Evolutionary conservation across 768 basidiomycete genomes (phyloP).

Genomic region (Suillus subalutaceus): DNA sequence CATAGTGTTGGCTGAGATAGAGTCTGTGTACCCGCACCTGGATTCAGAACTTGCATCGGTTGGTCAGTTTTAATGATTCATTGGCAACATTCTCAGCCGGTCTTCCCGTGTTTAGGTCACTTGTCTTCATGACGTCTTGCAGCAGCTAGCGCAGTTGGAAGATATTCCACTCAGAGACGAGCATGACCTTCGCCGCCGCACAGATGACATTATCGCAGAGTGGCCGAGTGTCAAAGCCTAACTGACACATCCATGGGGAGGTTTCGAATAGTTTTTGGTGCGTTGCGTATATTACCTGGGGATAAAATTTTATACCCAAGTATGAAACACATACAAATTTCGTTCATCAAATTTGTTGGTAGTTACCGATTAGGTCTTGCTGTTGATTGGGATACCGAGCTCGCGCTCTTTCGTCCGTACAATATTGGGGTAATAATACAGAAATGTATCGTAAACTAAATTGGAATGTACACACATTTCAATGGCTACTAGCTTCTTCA

Average conservation of each 20-base stretch:
- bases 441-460: not conserved
- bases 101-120: constrained; percentile 15
- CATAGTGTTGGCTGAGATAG: constrained; percentile 32
- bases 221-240: constrained; percentile 14
- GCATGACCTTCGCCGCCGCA: constrained; percentile 28
- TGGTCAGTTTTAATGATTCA: constrained; percentile 9
- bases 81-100: constrained; percentile 1
- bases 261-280: not conserved
- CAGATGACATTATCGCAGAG: constrained; percentile 16
- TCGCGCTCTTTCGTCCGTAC: not conserved
- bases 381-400: not conserved
- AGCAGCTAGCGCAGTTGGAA: constrained; percentile 27
- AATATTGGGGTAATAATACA: constrained; percentile 4
- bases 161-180: constrained; percentile 35
- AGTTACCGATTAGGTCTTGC: not conserved
- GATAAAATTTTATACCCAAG: not conserved
- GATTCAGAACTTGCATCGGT: constrained; percentile 18
- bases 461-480: constrained; percentile 3
- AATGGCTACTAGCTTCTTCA: constrained; percentile 49
- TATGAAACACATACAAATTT: not conserved
- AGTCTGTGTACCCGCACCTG: constrained; percentile 24
- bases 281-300: not conserved
- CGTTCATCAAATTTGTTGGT: not conserved
- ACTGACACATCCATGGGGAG: not conserved
- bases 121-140: constrained; percentile 23